phyloP scores from a whole-genome alignment of 2,329 filamentous ascomycete species.

The Nemania diffusa region DNA sequence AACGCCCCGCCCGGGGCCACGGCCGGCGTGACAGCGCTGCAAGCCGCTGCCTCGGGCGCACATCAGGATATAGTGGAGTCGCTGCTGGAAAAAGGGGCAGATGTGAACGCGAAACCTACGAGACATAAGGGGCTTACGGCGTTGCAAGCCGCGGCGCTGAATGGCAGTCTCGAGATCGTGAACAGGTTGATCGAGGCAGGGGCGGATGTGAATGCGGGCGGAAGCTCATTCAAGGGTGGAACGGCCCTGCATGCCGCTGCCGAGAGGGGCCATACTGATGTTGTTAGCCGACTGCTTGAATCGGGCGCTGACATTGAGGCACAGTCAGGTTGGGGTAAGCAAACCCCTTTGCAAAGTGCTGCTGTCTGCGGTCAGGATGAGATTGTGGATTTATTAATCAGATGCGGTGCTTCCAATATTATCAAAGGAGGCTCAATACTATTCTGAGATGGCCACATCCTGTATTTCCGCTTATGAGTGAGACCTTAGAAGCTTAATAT shows the following conservation, averaged over 20 bases:
- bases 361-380: conserved; percentile 52
- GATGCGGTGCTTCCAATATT: conserved; percentile 47
- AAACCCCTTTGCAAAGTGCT: conserved; percentile 51
- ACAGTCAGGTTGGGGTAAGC: conserved; percentile 40
- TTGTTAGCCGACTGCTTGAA: conserved; percentile 48
- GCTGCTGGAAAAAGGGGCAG: conserved; percentile 49
- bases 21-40: conserved; percentile 53
- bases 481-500: background rate
- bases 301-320: conserved; percentile 53
- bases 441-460: conserved; percentile 26
- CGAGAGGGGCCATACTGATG: conserved; percentile 42
- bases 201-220: conserved; percentile 48
- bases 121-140: conserved; percentile 54
- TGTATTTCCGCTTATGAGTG: background rate
- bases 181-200: conserved; percentile 45
- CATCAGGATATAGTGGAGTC: conserved; percentile 43
- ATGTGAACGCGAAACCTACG: conserved; percentile 49
- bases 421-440: conserved; percentile 38
- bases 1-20: conserved; percentile 50
- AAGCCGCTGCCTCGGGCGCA: conserved; percentile 49
- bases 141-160: conserved; percentile 52
- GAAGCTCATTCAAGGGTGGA: conserved; percentile 49
- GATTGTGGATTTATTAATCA: conserved; percentile 54
- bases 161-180: conserved; percentile 42
- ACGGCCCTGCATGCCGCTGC: conserved; percentile 55